A percentile compares a stretch with the other conserved stretches of the same genome.
These are phyloP conservation scores for Talaromyces marneffei DNA, from an alignment of 2,329 filamentous ascomycete species.

Conservation along the genomic window DNA sequence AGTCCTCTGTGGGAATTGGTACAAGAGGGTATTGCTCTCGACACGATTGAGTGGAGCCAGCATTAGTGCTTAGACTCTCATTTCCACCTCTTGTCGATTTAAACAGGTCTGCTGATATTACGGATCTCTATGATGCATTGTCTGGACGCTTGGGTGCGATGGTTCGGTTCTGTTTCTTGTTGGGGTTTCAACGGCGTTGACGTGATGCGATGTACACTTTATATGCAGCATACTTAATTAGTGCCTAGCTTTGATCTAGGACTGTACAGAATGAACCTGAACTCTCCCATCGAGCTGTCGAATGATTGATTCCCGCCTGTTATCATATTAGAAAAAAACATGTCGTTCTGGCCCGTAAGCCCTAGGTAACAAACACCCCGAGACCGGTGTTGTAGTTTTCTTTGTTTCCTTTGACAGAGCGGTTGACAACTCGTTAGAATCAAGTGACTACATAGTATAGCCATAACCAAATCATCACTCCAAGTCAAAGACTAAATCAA, in stretches of 20 bases:
- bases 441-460: no score
- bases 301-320: no score
- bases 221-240: slow-evolving; percentile 4
- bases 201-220: slow-evolving; percentile 20
- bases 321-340: no score
- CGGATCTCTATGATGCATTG: slow-evolving; percentile 14
- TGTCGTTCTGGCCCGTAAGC: no score
- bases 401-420: no score
- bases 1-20: slow-evolving; percentile 97
- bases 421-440: no score
- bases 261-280: slow-evolving; percentile 19
- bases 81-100: neutral
- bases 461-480: no score
- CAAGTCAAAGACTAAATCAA: neutral
- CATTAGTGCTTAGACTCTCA: slow-evolving; percentile 53
- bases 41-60: slow-evolving; percentile 97
- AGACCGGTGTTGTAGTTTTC: no score
- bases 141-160: slow-evolving; percentile 14
- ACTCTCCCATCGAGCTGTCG: slow-evolving; percentile 7
- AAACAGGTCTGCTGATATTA: neutral
- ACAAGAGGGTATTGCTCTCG: slow-evolving; percentile 90
- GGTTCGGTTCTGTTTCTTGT: slow-evolving; percentile 3
- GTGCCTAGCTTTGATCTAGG: slow-evolving; percentile 6
- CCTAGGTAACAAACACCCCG: no score
- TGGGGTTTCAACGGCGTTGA: slow-evolving; percentile 22